Base-by-base conservation (phyloP, 2,329 filamentous ascomycete species). In the Apiospora malaysiana region DNA sequence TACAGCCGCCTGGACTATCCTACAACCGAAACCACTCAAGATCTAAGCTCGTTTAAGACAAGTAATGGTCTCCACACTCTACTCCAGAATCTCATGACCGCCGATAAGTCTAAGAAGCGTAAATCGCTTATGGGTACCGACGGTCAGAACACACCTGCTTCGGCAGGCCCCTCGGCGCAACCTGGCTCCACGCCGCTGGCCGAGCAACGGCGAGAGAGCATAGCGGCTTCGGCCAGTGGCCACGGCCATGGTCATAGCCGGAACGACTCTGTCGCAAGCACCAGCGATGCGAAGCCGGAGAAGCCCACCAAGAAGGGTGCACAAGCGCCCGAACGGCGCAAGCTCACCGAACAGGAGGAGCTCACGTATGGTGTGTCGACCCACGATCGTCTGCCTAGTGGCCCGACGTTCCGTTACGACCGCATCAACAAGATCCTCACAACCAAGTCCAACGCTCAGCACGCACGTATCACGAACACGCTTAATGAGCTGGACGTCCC, bases 61-160 rank as follows among this genome's bases (percentile, higher is more conserved):
- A 97, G 93, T 69, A 87, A 91, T 73, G 94, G 94, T 9, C 84
- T 99, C 4, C 91, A 93, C 70, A 90, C 91, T 69, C 88, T 98
- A 23, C 89, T 97, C 72, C 91, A 95, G 78, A 94, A 92, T 74
- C 89, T 98, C 46, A 89, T 97, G 81, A 90, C 89, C 70, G 91
- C 91, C 69, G 95, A 98, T 81, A 95, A 96, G 80, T 91, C 91
- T 73, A 97, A 97, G 86, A 98, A 98, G 82, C 91, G 94, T 71
- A 94, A 91, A 79, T 91, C 91, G 5, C 83, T 80, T 9, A 87
- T 92, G 76, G 89, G 88, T 2, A 83, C 86, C 10, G 91, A 92
- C 37, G 86, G 84, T 40, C 80, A 81, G 42, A 87, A 84, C 70
- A 85, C 87, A 12, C 81, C 81, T 25, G 78, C 81, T n/a, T 80